Evolutionary conservation across 371 early-diverging fungal species (phyloP), one percentile per base, ranked within the genome.

Genomic region (Mortierella sp.): DNA sequence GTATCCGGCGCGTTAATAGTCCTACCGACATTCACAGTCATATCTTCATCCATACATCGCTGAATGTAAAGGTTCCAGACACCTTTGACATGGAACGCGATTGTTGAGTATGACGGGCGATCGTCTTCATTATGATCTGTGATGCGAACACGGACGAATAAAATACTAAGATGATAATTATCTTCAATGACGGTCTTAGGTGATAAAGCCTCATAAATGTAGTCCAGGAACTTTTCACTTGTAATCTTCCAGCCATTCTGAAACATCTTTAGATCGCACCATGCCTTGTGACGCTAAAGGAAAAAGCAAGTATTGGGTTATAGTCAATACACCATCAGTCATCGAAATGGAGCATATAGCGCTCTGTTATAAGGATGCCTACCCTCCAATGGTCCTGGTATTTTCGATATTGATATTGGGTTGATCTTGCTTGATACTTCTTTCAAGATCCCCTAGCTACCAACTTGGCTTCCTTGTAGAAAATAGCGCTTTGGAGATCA

Each of bases 231-330:
- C 42, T 64, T 64, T 2, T 64, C 51, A 9, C 55, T 9, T 1
- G 53, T 64, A 19, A 64, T 22, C 35, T 12, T 13, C 19, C 40
- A 29, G 6, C 4, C 34, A 23, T 64, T 37, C 6, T 22, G 2
- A 28, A 54, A 64, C 42, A 9, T 55, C 42, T 55, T 64, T 23
- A 54, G 64, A 22, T 53, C 28, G 42, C 64, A 64, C 64, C 64
- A 64, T 23, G 13, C 55, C 64, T 64, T 58, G 23, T 10, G 56
- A 56, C 32, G n/a, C n/a, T n/a, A n/a, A n/a, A n/a, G 32, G n/a
- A 60, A 45, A 45, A 45, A 15, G 19, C 9, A 45, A 45, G 45
- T 45, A n/a, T 45, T 31, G 23, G 7, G 23, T 23, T 45, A 26
- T 7, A 4, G 57, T 57, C 6, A 35, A 32, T 3, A 57, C 31